Evolutionary conservation across 2,329 filamentous ascomycete species (phyloP).

Genomic region (Aspergillus novofumigatus): DNA sequence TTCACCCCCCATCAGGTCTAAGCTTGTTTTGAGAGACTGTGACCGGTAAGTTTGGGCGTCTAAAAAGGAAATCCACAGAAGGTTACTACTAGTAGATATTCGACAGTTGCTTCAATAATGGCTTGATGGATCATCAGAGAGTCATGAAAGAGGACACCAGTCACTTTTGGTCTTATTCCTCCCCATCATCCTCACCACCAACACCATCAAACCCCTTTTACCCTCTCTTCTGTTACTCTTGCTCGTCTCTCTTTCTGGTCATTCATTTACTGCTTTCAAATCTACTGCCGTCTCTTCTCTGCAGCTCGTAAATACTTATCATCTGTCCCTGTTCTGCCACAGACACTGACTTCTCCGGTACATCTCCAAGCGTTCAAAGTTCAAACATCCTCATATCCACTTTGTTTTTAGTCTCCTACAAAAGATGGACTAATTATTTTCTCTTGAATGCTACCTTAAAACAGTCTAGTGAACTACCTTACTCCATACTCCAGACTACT

Average conservation of each 20-base stretch:
- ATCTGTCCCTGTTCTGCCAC: neutral
- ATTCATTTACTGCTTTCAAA: neutral
- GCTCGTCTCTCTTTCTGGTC: neutral
- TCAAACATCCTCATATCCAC: neutral
- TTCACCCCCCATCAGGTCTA: neutral
- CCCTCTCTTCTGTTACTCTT: neutral
- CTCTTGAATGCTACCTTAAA: neutral
- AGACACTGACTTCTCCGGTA: neutral
- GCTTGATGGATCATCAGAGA: neutral
- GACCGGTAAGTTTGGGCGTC: neutral
- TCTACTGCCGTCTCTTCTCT: neutral
- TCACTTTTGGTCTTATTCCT: neutral
- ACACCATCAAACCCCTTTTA: constrained; percentile 15
- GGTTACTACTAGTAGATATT: neutral
- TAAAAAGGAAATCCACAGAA: neutral
- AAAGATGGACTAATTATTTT: neutral
- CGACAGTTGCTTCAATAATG: neutral
- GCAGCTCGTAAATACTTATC: neutral
- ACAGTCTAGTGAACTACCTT: neutral
- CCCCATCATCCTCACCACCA: no score
- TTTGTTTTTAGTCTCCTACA: constrained; percentile 1
- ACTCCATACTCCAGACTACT: neutral
- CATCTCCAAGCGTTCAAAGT: neutral
- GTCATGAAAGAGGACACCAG: neutral
- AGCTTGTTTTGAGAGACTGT: neutral